Evolutionary conservation across 2,329 filamentous ascomycete genomes (phyloP), one percentile per base, ranked within the genome.

Genomic region (Pestalotiopsis sp.): DNA sequence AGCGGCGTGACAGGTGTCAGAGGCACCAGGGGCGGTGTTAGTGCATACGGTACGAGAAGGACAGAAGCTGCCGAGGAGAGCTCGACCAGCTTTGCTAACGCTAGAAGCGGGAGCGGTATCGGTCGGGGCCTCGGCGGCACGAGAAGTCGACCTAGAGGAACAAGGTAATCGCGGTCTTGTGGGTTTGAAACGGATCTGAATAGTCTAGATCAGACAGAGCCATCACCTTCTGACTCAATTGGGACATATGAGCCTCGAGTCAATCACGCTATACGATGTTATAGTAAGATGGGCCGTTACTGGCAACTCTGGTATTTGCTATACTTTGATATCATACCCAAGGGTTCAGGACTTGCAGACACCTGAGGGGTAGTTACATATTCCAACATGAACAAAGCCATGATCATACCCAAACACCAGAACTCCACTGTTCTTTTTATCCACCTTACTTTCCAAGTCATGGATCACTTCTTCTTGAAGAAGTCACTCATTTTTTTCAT

Each of bases 401-500:
- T 68, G 62, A 69, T 41, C 57, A 68, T 68, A 71, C 69, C 66
- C 67, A 69, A 59, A 61, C 59, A 36, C 27, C 59, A 62, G 36
- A 31, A 36, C 27, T 39, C 59, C 14, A 0, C 57, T 59, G 23
- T 27, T 59, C 20, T 1, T 36, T 27, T n/a, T 31, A 20, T 27
- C 25, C 57, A 36, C 25, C 3, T 9, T 5, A 58, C 14, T 9
- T n/a, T 20, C 14, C n/a, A 52, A 52, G 14, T 7, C 45, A 49
- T 14, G 14, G 38, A 25, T 31, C 31, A 68, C 49, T 87, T 88
- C 82, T 95, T 97, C 70, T 90, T 90, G 80, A 99, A 99, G 82
- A 99, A 99, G 70, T 91, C 88, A 77, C 93, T 97, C 88, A 99
- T 88, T 84, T 98, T 99, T 87, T 93, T 96, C 96, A 99, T 99